Base-by-base conservation (phyloP, 176 grass and related monocot genomes). In the Oryza longistaminata region DNA sequence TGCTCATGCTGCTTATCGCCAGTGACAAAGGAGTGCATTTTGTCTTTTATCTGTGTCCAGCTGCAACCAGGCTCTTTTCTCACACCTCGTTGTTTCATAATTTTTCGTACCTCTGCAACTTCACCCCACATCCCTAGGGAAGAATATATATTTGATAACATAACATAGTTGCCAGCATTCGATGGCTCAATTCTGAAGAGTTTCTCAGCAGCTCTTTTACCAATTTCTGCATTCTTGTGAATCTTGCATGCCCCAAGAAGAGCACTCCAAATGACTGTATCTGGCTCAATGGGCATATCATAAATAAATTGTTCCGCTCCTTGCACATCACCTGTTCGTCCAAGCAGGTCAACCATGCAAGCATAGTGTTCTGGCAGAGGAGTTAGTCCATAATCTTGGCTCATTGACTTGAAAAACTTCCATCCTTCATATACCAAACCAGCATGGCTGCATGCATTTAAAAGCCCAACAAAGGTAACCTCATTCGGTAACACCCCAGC, bases 241-340 rank as follows among this genome's bases (percentile, higher is more conserved):
- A 94, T 88, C 72, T 91, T 92, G 46, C 87, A 92, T 44, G 90
- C 90, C 76, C 90, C 90, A 48, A 94, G 90, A 91, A 94, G 85
- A 66, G 93, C 90, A 81, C 90, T 87, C 93, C 90, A 94, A 73
- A 94, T 81, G 37, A 94, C 93, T 6, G 80, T 50, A 77, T 92
- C 90, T 77, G 93, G 90, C 35, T 90, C 85, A 46, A 92, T 90
- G 80, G 84, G 90, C 90, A 94, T 94, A 68, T 92, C 76, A 46
- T 75, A 87, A 55, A 94, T 82, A 70, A 92, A 86, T 0, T 78
- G 35, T 78, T 90, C 88, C 60, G 90, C 93, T 76, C 53, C 87
- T 22, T 92, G 55, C 60, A 94, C 88, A 80, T 91, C 79, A 40
- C 93, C 93, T 55, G 85, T 85, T 82, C 85, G 69, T 49, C 93